These are phyloP conservation scores for Dactylis glomerata DNA, from an alignment of 176 grass and related monocot species.

Conservation along the genomic window DNA sequence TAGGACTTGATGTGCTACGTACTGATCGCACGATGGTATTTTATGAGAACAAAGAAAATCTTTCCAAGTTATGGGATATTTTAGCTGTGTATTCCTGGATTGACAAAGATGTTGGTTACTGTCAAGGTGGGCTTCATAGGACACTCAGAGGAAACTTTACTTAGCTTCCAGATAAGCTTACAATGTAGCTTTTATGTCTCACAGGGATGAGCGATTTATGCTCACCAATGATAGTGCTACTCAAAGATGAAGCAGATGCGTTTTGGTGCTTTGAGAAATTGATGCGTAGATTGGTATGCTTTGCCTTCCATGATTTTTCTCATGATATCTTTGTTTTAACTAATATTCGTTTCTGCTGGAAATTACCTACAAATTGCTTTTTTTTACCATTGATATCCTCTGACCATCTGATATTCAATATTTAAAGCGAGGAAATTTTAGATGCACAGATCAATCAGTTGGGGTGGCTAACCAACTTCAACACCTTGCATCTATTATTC, in stretches of 20 bases:
- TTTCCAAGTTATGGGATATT: slow-evolving; percentile 98
- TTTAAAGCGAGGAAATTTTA: slow-evolving; percentile 98
- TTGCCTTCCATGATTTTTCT: slow-evolving; percentile 9
- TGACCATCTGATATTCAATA: slow-evolving; percentile 49
- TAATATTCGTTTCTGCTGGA: background rate
- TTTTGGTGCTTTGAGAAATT: slow-evolving; percentile 99
- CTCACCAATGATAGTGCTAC: slow-evolving; percentile 94
- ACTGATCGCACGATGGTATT: slow-evolving; percentile 96
- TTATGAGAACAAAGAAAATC: slow-evolving; percentile 96
- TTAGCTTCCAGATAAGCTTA: slow-evolving; percentile 19
- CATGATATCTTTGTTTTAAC: slow-evolving; percentile 1
- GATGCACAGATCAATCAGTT: slow-evolving; percentile 91
- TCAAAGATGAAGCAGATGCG: slow-evolving; percentile 91
- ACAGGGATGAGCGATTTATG: slow-evolving; percentile 99
- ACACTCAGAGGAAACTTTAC: slow-evolving; percentile 16
- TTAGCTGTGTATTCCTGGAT: slow-evolving; percentile 97
- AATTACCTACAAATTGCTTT: slow-evolving; percentile 26
- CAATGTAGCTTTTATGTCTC: slow-evolving; percentile 27
- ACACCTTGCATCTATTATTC: slow-evolving; percentile 90
- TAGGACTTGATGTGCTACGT: slow-evolving; percentile 94
- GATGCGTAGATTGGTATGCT: slow-evolving; percentile 94
- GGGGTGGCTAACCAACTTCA: slow-evolving; percentile 95
- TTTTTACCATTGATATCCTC: slow-evolving; percentile 22
- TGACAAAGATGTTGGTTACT: slow-evolving; percentile 98
- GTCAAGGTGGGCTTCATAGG: slow-evolving; percentile 70